These are phyloP conservation scores for Avena sativa DNA, from an alignment of 176 grass and related monocot species.

Conservation along the genomic window DNA sequence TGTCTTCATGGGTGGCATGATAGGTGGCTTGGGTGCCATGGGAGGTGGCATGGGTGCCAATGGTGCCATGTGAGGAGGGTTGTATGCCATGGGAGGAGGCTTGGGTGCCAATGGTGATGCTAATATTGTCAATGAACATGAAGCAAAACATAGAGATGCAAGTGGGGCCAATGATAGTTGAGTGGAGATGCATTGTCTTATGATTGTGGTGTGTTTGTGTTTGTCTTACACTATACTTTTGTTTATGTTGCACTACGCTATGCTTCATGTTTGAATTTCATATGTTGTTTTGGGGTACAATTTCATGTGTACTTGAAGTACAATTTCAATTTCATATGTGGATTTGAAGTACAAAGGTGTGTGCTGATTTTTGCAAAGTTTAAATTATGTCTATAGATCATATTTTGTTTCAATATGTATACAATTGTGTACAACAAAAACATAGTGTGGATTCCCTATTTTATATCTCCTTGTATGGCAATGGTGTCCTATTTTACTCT, in stretches of 20 bases:
- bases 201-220: background rate
- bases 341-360: no score
- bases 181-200: background rate
- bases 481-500: no score
- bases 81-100: background rate
- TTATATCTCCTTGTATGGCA: no score
- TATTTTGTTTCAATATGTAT: no score
- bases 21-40: no score
- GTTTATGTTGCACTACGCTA: background rate
- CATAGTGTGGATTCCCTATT: no score
- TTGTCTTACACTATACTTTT: background rate
- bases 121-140: background rate
- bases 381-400: no score
- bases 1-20: background rate
- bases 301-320: background rate
- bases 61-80: no score
- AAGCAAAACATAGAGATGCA: background rate
- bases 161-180: background rate
- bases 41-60: background rate
- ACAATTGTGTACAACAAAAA: no score
- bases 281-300: background rate
- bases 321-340: no score
- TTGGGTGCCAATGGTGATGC: background rate
- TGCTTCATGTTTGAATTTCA: background rate
- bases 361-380: no score